Evolutionary conservation across 495 filamentous ascomycete species (phyloP), one percentile per base, ranked within the genome.

Genomic region (Aspergillus haitiensis): DNA sequence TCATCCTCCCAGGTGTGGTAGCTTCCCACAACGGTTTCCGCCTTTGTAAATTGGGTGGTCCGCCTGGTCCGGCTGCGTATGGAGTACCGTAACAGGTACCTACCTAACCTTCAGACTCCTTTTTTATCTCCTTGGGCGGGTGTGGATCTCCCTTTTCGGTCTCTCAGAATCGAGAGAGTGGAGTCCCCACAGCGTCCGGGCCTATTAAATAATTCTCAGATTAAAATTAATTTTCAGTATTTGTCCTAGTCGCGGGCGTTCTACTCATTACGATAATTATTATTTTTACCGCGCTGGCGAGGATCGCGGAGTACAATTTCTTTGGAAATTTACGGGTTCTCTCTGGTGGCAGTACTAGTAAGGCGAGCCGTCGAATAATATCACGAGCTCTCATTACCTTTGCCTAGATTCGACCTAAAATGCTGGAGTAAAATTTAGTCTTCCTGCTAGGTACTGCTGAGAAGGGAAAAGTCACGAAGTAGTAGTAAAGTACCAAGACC

Each of bases 91-190:
- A 40, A 42, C 49, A 44, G 27, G 9, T 27, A 37, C 15, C 18
- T 10, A 54, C 34, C 35, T 27, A 27, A 27, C 21, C 21, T 27
- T 27, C 32, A 36, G 55, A 60, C 58, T 62, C 56, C 36, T 60
- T 62, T 62, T 65, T 18, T 39, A 31, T 64, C 58, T 62, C 36
- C 53, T 51, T 55, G 54, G 52, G 33, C 16, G 54, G 54, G 44
- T 34, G 64, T 63, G 64, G 64, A 61, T 52, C 60, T 63, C 54
- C 58, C 48, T 48, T 54, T 56, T 55, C 46, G 55, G 33, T 52
- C 27, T 32, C 21, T 44, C 12, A 49, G 44, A 12, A 35, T 49
- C 32, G 46, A 6, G 44, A 47, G 11, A 36, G 34, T 57, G 47
- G 55, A 16, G 9, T 32, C 27, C 8, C 21, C 16, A 37, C 16